Percentiles rank a stretch among this genome's conserved stretches.
Evolutionary conservation across 1,139 yeast genomes (phyloP).

Genomic region (Suhomyces wounanorum): DNA sequence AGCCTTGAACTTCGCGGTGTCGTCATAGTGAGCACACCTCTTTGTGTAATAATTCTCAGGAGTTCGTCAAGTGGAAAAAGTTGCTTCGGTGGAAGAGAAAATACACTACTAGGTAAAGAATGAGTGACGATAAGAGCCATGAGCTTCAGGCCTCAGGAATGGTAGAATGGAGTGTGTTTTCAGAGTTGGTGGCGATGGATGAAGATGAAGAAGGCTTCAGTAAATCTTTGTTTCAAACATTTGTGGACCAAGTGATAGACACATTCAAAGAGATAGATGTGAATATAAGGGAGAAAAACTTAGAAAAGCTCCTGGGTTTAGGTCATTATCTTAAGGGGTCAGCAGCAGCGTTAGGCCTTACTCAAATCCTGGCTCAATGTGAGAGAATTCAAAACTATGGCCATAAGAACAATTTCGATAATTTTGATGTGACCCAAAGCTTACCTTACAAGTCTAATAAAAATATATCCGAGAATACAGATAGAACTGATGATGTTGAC

Average conservation of each 20-base stretch:
- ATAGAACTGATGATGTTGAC: constrained; percentile 2
- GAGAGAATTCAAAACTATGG: constrained; percentile 94
- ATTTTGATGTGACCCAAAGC: constrained; percentile 27
- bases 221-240: constrained; percentile 71
- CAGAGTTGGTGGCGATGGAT: constrained; percentile 91
- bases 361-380: constrained; percentile 80
- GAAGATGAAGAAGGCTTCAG: constrained; percentile 90
- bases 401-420: constrained; percentile 49
- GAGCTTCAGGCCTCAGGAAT: constrained; percentile 57
- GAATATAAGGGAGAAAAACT: constrained; percentile 49
- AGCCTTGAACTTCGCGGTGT: constrained; percentile 4
- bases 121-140: constrained; percentile 40
- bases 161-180: constrained; percentile 86
- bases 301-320: constrained; percentile 64
- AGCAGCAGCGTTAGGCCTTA: constrained; percentile 90
- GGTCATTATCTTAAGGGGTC: constrained; percentile 96
- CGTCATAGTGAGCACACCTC: not conserved
- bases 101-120: constrained; percentile 12
- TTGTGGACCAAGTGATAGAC: constrained; percentile 83
- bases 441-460: constrained; percentile 4
- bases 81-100: constrained; percentile 14
- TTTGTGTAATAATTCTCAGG: constrained; percentile 14
- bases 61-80: constrained; percentile 14
- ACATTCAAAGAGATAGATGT: constrained; percentile 74
- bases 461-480: not conserved